These are phyloP conservation scores for Laguncularia racemosa DNA, from an alignment of 345 rosid species.

Conservation along the genomic window DNA sequence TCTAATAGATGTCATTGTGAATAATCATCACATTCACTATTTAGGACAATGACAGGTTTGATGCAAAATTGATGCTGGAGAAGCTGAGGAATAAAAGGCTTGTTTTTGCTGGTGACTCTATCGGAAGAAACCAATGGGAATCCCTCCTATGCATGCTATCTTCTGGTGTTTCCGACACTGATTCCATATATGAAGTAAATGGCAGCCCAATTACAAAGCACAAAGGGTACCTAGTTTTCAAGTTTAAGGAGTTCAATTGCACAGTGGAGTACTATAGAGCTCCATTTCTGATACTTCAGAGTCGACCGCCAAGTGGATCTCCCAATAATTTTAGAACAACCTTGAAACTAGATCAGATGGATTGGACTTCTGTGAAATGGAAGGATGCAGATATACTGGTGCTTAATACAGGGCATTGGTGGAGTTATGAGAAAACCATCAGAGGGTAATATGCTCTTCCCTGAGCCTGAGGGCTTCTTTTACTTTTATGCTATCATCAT, in stretches of 20 bases:
- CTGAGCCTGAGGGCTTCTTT: not conserved
- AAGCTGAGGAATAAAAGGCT: conserved; percentile 66
- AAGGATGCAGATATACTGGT: conserved; percentile 68
- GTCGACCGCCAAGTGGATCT: conserved; percentile 68
- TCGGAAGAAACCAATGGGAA: conserved; percentile 98
- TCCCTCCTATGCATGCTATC: conserved; percentile 83
- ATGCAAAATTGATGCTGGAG: conserved; percentile 80
- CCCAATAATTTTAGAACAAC: conserved; percentile 48
- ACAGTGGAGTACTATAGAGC: conserved; percentile 87
- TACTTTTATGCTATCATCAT: too few relatives aligned
- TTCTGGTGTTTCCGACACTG: conserved; percentile 48
- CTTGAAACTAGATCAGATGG: conserved; percentile 79
- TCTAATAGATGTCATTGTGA: not conserved
- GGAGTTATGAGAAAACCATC: conserved; percentile 88
- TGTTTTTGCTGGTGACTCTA: conserved; percentile 87
- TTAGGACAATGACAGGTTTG: conserved; percentile 37
- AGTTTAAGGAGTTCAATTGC: conserved; percentile 73
- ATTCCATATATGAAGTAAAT: conserved; percentile 73
- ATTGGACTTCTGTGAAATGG: conserved; percentile 72
- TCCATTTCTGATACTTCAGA: conserved; percentile 73
- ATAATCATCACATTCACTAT: not conserved
- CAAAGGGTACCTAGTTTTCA: conserved; percentile 72
- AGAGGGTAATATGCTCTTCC: conserved; percentile 46
- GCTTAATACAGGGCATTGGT: conserved; percentile 94
- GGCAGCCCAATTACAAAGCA: conserved; percentile 87